Evolutionary conservation across 2,329 filamentous ascomycete genomes (phyloP).

Genomic region (Botryotinia narcissicola): DNA sequence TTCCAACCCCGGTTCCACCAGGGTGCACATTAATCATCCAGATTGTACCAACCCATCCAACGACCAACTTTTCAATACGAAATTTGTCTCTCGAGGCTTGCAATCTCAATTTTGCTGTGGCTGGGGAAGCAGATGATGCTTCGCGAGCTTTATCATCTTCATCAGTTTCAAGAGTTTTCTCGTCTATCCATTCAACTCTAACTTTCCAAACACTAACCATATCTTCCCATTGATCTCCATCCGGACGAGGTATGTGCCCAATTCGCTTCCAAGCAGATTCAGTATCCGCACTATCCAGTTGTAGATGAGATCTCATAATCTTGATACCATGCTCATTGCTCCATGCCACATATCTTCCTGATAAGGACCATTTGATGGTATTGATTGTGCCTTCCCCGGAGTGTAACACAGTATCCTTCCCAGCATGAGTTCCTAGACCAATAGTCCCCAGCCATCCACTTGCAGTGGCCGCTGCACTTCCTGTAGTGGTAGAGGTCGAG

Average conservation of each 20-base stretch:
- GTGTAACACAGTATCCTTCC: constrained; percentile 83
- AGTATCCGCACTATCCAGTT: constrained; percentile 70
- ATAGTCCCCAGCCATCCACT: constrained; percentile 90
- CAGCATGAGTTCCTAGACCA: constrained; percentile 72
- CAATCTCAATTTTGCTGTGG: constrained; percentile 48
- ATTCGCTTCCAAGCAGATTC: constrained; percentile 94
- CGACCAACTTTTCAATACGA: constrained; percentile 73
- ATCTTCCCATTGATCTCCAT: constrained; percentile 85
- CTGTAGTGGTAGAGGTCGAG: constrained; percentile 79
- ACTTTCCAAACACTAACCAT: constrained; percentile 97
- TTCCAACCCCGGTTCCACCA: constrained; percentile 64
- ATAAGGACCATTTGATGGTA: constrained; percentile 90
- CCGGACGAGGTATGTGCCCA: constrained; percentile 85
- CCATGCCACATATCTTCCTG: constrained; percentile 91
- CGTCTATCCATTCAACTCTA: constrained; percentile 88
- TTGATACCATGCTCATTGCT: constrained; percentile 96
- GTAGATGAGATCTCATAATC: constrained; percentile 88
- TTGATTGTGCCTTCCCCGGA: constrained; percentile 89
- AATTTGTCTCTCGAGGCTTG: constrained; percentile 49
- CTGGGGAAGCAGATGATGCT: constrained; percentile 42
- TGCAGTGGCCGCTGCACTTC: constrained; percentile 77
- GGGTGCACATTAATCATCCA: constrained; percentile 94
- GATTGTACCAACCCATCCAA: constrained; percentile 94
- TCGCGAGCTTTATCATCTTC: constrained; percentile 49
- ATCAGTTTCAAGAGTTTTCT: constrained; percentile 72